Conservation (phyloP, 805 yeast species). For the Tetrapisispora nanseiensis region DNA sequence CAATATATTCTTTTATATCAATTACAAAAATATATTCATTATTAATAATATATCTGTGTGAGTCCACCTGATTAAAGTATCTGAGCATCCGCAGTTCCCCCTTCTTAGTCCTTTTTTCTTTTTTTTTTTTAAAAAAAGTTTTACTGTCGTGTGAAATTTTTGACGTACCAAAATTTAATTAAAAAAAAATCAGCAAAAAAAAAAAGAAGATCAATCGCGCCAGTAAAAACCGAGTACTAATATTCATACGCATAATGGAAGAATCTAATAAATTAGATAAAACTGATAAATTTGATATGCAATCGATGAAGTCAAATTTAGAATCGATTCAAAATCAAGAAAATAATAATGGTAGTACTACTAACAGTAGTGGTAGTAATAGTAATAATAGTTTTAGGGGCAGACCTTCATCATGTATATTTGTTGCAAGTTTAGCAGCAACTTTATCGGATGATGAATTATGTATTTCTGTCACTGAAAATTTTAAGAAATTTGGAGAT, state of each 20-base stretch:
- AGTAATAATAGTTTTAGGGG: constrained; percentile 32
- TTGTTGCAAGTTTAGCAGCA: constrained; percentile 75
- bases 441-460: constrained; percentile 59
- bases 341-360: constrained; percentile 36
- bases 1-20: no score
- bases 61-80: no score
- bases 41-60: no score
- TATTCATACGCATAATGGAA: not conserved
- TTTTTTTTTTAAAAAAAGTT: no score
- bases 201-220: no score
- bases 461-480: constrained; percentile 55
- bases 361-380: no score
- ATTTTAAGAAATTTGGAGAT: constrained; percentile 63
- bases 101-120: no score
- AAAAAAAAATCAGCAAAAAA: not conserved
- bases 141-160: no score
- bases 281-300: not conserved
- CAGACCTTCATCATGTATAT: constrained; percentile 77
- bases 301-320: not conserved
- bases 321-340: not conserved
- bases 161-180: no score
- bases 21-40: no score
- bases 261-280: not conserved
- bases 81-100: no score
- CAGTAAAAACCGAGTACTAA: no score